Percentiles rank a stretch among this genome's conserved stretches.
These are phyloP conservation scores for Cytidiella melzeri DNA, from an alignment of 768 basidiomycete genomes.

Conservation along the genomic window DNA sequence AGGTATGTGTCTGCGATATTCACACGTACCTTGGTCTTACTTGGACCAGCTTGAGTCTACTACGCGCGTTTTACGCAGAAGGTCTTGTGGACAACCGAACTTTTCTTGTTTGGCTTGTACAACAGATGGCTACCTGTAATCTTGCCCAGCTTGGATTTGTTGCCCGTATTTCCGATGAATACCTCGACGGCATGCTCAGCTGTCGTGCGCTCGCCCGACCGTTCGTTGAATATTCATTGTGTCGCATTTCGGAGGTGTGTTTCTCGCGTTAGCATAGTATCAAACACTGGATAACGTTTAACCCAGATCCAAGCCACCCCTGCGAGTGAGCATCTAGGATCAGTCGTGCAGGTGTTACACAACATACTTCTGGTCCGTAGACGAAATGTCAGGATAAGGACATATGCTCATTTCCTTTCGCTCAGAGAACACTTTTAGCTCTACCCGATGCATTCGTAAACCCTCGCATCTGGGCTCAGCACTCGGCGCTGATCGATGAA, in stretches of 20 bases:
- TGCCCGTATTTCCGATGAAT: constrained; percentile 72
- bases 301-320: constrained; percentile 48
- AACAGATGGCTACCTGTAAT: constrained; percentile 72
- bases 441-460: constrained; percentile 70
- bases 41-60: constrained; percentile 55
- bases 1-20: constrained; percentile 39
- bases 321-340: constrained; percentile 48
- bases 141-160: constrained; percentile 79
- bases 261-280: not conserved
- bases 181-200: constrained; percentile 60
- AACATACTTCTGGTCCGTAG: constrained; percentile 54
- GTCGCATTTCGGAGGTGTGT: constrained; percentile 59
- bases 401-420: too few relatives aligned
- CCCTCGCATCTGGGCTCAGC: constrained; percentile 58
- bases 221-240: constrained; percentile 65
- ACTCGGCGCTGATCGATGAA: constrained; percentile 42
- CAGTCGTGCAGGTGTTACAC: constrained; percentile 47
- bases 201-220: constrained; percentile 66
- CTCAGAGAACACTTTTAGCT: constrained; percentile 63
- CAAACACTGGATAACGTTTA: not conserved
- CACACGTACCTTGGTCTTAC: not conserved
- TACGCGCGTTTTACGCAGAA: constrained; percentile 74
- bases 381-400: not conserved
- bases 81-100: constrained; percentile 74
- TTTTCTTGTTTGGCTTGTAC: constrained; percentile 74